Percentiles rank a stretch among this genome's conserved stretches.
Evolutionary conservation across 2,329 filamentous ascomycete genomes (phyloP).

Genomic region (Cytospora piceae): DNA sequence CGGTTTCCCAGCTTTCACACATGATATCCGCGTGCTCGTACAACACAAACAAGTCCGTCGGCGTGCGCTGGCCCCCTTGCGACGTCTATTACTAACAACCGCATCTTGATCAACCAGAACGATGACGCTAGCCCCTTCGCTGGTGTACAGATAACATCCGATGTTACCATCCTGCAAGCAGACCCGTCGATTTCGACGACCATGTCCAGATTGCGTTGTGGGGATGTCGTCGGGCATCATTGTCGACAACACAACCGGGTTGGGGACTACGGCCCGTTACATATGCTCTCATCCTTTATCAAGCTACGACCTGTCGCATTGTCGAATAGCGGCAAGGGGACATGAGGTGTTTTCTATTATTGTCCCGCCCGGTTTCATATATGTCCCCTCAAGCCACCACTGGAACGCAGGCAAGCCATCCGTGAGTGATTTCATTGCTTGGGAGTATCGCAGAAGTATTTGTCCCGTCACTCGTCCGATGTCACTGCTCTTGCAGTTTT

Average conservation of each 20-base stretch:
- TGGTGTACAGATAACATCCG: not conserved
- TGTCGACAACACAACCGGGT: not conserved
- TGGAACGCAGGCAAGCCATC: not conserved
- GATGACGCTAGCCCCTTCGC: not conserved
- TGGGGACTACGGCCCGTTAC: not conserved
- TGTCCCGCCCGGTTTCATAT: not conserved
- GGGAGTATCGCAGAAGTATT: not conserved
- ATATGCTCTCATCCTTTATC: not conserved
- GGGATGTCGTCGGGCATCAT: not conserved
- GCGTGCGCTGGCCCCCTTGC: not conserved
- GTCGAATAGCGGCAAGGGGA: not conserved
- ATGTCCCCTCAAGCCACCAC: not conserved
- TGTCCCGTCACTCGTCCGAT: not conserved
- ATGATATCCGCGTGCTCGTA: not conserved
- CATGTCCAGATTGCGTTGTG: not conserved
- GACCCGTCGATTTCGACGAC: not conserved
- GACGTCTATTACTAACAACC: not conserved
- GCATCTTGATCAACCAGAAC: not conserved
- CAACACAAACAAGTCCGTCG: not conserved
- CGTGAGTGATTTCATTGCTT: not conserved
- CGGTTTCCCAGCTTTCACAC: not conserved
- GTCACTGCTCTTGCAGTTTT: not conserved
- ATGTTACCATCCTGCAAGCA: not conserved
- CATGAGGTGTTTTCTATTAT: not conserved
- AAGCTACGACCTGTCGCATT: not conserved